A percentile compares a stretch with the other conserved stretches of the same genome.
These are phyloP conservation scores for Pseudogymnoascus sp. DNA, from an alignment of 2,329 filamentous ascomycete species.

Conservation along the genomic window DNA sequence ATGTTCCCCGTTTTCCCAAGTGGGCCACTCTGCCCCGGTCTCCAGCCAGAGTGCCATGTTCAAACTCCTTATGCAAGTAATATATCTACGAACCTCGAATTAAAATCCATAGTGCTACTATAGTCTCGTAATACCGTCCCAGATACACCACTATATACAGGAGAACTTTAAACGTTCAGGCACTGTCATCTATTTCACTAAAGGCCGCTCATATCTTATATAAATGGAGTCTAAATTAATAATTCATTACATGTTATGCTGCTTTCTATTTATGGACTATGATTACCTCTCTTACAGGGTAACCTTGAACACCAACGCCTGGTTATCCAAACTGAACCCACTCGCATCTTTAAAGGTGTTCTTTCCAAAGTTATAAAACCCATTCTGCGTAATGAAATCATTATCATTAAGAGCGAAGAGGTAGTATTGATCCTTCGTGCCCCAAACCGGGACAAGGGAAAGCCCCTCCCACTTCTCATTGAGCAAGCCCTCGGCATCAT, in stretches of 20 bases:
- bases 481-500: slow-evolving; percentile 45
- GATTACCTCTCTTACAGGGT: slow-evolving; percentile 9
- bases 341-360: slow-evolving; percentile 45
- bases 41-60: no score
- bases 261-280: neutral
- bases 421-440: slow-evolving; percentile 52
- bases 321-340: slow-evolving; percentile 48
- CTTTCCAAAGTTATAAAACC: slow-evolving; percentile 45
- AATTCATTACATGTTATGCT: neutral
- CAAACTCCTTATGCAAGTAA: no score
- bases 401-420: slow-evolving; percentile 62
- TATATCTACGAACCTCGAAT: no score
- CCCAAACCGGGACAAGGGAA: slow-evolving; percentile 47
- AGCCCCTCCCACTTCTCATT: slow-evolving; percentile 75
- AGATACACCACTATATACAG: no score
- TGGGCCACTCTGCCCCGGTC: no score
- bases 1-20: no score
- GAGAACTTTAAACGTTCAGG: neutral
- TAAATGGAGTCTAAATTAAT: neutral
- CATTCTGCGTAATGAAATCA: slow-evolving; percentile 66
- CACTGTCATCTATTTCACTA: neutral
- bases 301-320: slow-evolving; percentile 47
- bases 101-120: no score
- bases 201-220: neutral
- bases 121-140: no score